Percentiles rank a stretch among this genome's conserved stretches.
phyloP scores from a whole-genome alignment of 2,329 filamentous ascomycete genomes.

The Penicillium expansum region DNA sequence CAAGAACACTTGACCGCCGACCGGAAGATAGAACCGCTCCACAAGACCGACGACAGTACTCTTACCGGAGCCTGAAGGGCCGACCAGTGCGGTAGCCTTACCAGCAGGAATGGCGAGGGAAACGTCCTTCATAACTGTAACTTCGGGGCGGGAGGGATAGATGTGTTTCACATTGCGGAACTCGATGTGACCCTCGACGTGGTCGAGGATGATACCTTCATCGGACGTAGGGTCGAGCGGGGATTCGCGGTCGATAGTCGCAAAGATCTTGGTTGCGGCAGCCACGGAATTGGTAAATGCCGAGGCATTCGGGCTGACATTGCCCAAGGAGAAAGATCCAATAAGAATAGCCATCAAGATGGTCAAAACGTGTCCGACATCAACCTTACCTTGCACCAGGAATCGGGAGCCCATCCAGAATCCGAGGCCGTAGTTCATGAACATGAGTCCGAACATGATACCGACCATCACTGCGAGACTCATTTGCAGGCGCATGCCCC shows the following conservation, averaged over 20 bases:
- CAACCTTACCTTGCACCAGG: conserved; percentile 63
- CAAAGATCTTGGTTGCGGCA: conserved; percentile 87
- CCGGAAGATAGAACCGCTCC: conserved; percentile 90
- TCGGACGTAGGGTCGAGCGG: conserved; percentile 75
- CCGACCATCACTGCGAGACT: conserved; percentile 76
- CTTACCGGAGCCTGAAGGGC: conserved; percentile 91
- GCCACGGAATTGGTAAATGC: conserved; percentile 81
- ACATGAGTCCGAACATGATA: conserved; percentile 77
- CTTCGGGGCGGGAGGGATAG: conserved; percentile 89
- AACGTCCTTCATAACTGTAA: conserved; percentile 82
- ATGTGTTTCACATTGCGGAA: conserved; percentile 84
- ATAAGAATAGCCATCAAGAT: conserved; percentile 91
- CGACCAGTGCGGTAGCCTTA: conserved; percentile 89
- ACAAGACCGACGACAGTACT: conserved; percentile 90
- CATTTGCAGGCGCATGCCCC: conserved; percentile 72
- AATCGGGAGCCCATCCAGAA: conserved; percentile 86
- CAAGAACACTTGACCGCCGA: conserved; percentile 72
- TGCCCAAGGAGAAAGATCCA: conserved; percentile 85
- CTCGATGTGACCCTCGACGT: conserved; percentile 74
- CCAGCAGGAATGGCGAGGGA: conserved; percentile 77
- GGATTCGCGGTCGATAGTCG: conserved; percentile 83
- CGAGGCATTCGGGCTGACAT: conserved; percentile 79
- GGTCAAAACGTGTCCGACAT: conserved; percentile 71
- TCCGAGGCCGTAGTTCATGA: conserved; percentile 79
- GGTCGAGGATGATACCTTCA: conserved; percentile 68